phyloP scores from a whole-genome alignment of 306 rosid genomes.

The Vicia villosa region DNA sequence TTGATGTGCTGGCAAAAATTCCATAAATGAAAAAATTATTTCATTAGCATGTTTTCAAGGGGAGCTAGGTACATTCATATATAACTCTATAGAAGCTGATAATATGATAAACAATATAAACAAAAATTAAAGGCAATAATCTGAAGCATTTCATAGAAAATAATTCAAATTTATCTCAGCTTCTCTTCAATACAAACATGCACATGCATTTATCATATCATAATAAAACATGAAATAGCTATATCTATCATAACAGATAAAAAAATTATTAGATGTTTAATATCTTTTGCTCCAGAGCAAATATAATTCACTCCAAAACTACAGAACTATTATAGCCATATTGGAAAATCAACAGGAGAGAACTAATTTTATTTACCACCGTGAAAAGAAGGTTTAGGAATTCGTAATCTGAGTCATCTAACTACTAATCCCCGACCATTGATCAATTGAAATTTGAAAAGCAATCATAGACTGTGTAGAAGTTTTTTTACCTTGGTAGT shows the following conservation, averaged over 20 bases:
- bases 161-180: constrained; percentile 3
- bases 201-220: constrained; percentile 1
- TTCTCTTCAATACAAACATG: background rate
- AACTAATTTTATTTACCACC: constrained; percentile 1
- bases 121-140: constrained; percentile 6
- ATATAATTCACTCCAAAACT: constrained; percentile 19
- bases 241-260: constrained; percentile 16
- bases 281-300: constrained; percentile 1
- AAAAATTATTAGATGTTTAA: constrained; percentile 18
- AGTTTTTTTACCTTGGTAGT: too few relatives aligned
- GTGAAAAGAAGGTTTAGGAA: constrained; percentile 14
- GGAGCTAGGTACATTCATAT: constrained; percentile 28
- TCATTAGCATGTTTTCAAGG: constrained; percentile 18
- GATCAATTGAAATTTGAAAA: constrained; percentile 10
- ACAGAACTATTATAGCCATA: constrained; percentile 12
- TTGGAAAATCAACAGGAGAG: constrained; percentile 16
- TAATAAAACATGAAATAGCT: constrained; percentile 18
- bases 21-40: constrained; percentile 22
- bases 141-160: constrained; percentile 19
- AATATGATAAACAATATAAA: background rate
- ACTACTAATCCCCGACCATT: constrained; percentile 1
- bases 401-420: constrained; percentile 1
- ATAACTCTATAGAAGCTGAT: constrained; percentile 22
- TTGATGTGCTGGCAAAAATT: constrained; percentile 71
- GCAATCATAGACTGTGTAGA: background rate